Evolutionary conservation across 176 grass and related monocot genomes (phyloP).

Genomic region (Poa annua): DNA sequence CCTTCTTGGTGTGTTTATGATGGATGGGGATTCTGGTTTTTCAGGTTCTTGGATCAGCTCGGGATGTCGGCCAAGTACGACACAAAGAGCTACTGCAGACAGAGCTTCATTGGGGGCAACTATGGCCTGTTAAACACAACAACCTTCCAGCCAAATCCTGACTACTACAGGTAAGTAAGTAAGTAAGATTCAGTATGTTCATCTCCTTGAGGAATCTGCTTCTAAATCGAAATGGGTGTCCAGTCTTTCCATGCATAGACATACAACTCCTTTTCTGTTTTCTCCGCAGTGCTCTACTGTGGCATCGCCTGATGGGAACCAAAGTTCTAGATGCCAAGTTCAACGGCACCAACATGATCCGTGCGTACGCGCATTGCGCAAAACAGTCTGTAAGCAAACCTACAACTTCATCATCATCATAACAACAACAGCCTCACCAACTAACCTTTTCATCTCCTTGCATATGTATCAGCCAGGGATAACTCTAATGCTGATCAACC

Average conservation of each 20-base stretch:
- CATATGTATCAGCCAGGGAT: conserved; percentile 63
- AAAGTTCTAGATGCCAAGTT: conserved; percentile 60
- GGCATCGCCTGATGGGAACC: conserved; percentile 83
- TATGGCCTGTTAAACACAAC: conserved; percentile 73
- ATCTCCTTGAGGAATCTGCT: no score
- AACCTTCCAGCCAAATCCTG: conserved; percentile 78
- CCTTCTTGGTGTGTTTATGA: neutral
- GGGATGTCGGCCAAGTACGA: conserved; percentile 75
- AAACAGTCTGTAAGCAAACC: conserved; percentile 59
- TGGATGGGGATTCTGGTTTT: neutral
- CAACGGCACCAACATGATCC: conserved; percentile 57
- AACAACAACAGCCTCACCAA: neutral
- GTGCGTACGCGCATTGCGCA: conserved; percentile 71
- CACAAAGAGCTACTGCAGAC: conserved; percentile 75
- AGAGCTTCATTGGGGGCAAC: conserved; percentile 79
- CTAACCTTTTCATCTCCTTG: neutral
- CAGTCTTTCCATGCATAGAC: neutral
- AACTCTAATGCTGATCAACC: conserved; percentile 90
- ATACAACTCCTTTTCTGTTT: neutral
- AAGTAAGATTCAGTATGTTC: conserved; percentile 35
- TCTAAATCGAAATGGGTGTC: neutral
- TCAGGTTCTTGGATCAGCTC: conserved; percentile 73
- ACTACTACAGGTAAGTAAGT: conserved; percentile 88
- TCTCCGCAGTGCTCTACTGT: conserved; percentile 65
- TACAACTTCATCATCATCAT: neutral